Evolutionary conservation across 2,329 filamentous ascomycete species (phyloP).

Genomic region (Fusarium vanettenii): DNA sequence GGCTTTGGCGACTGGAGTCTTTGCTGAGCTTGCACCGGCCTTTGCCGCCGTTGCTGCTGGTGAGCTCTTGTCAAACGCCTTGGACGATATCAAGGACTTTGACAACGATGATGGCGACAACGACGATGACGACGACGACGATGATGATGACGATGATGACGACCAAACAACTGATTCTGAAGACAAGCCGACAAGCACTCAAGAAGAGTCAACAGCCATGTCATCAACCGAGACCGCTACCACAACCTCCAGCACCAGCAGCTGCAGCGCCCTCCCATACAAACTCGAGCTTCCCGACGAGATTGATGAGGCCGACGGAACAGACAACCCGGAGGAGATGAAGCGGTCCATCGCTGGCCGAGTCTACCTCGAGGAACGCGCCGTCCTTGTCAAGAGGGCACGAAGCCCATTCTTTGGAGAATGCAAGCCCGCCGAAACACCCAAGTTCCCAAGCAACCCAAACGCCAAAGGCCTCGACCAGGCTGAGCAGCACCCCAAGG

Average conservation of each 20-base stretch:
- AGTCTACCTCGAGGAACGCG: neutral
- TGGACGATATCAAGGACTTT: constrained; percentile 9
- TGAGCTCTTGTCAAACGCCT: neutral
- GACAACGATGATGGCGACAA: neutral
- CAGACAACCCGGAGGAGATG: neutral
- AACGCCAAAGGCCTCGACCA: neutral
- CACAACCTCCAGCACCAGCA: neutral
- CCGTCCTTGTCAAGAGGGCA: neutral
- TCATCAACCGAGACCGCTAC: neutral
- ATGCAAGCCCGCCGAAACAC: neutral
- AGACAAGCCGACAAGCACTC: neutral
- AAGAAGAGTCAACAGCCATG: neutral
- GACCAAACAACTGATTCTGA: neutral
- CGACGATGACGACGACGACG: constrained; percentile 4
- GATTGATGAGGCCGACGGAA: neutral
- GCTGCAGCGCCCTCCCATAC: constrained; percentile 9
- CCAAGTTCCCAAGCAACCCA: constrained; percentile 6
- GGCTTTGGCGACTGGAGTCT: neutral
- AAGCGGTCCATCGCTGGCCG: neutral
- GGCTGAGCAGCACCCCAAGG: neutral
- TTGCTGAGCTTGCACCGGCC: constrained; percentile 8
- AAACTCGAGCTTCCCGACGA: neutral
- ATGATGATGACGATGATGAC: constrained; percentile 3
- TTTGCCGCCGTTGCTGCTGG: constrained; percentile 8
- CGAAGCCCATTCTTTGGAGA: constrained; percentile 2